These are phyloP conservation scores for Sclerotinia sclerotiorum DNA, from an alignment of 2,329 filamentous ascomycete genomes.

Conservation along the genomic window DNA sequence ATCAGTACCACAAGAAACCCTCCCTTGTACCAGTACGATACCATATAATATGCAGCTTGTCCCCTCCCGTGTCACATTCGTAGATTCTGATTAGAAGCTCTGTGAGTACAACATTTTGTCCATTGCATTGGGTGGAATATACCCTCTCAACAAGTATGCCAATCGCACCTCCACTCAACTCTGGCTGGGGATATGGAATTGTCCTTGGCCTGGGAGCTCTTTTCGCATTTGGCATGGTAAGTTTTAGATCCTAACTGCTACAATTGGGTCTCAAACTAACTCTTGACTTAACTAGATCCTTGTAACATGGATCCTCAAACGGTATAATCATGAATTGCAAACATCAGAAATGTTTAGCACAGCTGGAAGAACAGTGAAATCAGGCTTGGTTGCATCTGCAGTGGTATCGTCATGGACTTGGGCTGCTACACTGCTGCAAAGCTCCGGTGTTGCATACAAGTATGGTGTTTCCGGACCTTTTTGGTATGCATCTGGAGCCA, in stretches of 20 bases:
- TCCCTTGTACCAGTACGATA: constrained; percentile 10
- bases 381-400: constrained; percentile 80
- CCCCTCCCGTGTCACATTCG: constrained; percentile 1
- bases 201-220: constrained; percentile 59
- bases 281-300: constrained; percentile 34
- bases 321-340: constrained; percentile 74
- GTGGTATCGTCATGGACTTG: constrained; percentile 95
- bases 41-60: constrained; percentile 11
- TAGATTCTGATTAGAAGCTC: background rate
- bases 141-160: constrained; percentile 32
- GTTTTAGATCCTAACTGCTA: constrained; percentile 16
- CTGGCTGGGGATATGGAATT: constrained; percentile 62
- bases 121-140: constrained; percentile 2
- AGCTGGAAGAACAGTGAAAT: constrained; percentile 84
- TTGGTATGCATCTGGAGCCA: constrained; percentile 69
- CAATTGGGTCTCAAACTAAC: background rate
- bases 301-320: constrained; percentile 41
- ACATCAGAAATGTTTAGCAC: constrained; percentile 94
- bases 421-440: constrained; percentile 81
- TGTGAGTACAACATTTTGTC: background rate
- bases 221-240: constrained; percentile 64
- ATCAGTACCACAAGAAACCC: background rate
- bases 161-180: constrained; percentile 38
- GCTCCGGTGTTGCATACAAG: constrained; percentile 76
- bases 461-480: constrained; percentile 70